Evolutionary conservation across 805 yeast genomes (phyloP), one percentile per base, ranked within the genome.

Genomic region (Saccharomycopsis malanga): DNA sequence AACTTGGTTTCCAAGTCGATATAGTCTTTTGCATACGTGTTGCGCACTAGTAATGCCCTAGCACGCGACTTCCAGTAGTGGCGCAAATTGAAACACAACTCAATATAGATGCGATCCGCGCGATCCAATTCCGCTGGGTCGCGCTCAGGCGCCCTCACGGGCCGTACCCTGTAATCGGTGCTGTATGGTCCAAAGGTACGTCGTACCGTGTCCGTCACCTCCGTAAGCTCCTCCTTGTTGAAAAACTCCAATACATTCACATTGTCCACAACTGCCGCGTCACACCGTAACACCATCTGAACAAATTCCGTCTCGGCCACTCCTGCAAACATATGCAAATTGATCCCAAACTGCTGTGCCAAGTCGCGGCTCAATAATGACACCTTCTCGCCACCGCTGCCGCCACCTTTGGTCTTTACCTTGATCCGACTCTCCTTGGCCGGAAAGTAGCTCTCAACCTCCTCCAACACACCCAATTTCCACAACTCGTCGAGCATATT

Each of bases 311-410:
- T 76, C 37, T 75, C 87, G 2, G 73, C 58, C 29, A 73, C 58
- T 25, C 63, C 62, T 17, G 78, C 73, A 60, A 76, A 83, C 58
- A 75, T 69, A 57, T 84, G 89, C 46, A 84, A 67, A 57, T 84
- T 84, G 56, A 84, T 84, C 35, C 87, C 87, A 63, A 84, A 83
- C 58, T 83, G 89, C 57, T 84, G 93, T 1, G 86, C 81, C 17
- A 81, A 58, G 53, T 84, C 93, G 52, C 88, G 69, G 0, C 89
- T 71, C 54, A 84, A 67, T 55, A 82, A 78, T 0, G 80, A 58
- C 3, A 77, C 57, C 55, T 76, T 73, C 46, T 73, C 72, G 22
- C 65, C 61, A 5, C 70, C 74, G 29, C 63, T 70, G 45, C 65
- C 66, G 12, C 49, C 46, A 10, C 32, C 44, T 50, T 68, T 65